phyloP scores from a whole-genome alignment of 192 early-diverging fungal species.

The Coemansia sp. region DNA sequence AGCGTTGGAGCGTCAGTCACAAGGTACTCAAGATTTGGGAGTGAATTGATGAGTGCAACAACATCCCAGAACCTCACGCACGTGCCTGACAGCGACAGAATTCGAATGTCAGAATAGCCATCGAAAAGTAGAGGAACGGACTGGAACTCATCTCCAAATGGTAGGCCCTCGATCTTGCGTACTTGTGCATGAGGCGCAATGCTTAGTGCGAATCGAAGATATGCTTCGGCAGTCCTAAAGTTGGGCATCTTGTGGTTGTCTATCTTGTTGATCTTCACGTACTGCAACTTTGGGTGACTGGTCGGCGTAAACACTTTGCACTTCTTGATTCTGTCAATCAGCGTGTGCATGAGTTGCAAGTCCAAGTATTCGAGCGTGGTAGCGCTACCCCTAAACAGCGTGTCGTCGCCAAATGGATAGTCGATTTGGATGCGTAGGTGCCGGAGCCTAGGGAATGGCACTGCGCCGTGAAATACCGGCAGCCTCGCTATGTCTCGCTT shows the following conservation, averaged over 20 bases:
- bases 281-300: not conserved
- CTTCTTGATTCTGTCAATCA: not conserved
- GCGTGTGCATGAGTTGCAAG: not conserved
- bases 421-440: not conserved
- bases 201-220: not conserved
- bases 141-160: not conserved
- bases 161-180: not conserved
- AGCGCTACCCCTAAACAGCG: not conserved
- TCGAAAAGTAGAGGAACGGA: not conserved
- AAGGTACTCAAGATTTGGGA: not conserved
- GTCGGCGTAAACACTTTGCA: not conserved
- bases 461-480: not conserved
- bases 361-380: not conserved
- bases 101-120: not conserved
- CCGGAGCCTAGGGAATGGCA: not conserved
- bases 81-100: not conserved
- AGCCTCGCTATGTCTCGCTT: not conserved
- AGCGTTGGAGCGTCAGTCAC: not conserved
- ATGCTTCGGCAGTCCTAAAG: not conserved
- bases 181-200: not conserved
- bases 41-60: not conserved
- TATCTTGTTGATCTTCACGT: not conserved
- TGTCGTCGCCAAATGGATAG: slow-evolving; percentile 2
- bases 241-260: not conserved
- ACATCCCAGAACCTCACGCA: not conserved